phyloP scores from a whole-genome alignment of 768 basidiomycete species.

The Lactarius indigo region DNA sequence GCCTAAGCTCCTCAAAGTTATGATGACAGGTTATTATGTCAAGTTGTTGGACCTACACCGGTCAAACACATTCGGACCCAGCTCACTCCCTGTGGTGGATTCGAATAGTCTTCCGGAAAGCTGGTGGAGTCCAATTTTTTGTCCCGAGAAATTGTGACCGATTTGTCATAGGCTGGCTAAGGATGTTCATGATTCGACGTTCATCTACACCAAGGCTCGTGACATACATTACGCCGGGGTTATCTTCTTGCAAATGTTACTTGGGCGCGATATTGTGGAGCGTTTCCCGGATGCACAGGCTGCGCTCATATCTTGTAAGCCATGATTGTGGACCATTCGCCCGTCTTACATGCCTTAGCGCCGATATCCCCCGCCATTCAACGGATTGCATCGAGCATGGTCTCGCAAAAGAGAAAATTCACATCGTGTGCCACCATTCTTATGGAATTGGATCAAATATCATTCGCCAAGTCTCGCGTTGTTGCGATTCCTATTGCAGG shows the following conservation, averaged over 20 bases:
- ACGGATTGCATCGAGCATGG: slow-evolving; percentile 55
- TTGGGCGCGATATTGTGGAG: slow-evolving; percentile 64
- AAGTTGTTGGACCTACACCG: slow-evolving; percentile 75
- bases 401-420: slow-evolving; percentile 51
- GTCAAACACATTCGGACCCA: slow-evolving; percentile 71
- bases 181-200: slow-evolving; percentile 74
- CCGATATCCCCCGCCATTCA: slow-evolving; percentile 50
- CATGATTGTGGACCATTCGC: background rate
- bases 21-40: slow-evolving; percentile 67
- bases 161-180: slow-evolving; percentile 56
- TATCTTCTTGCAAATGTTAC: slow-evolving; percentile 78
- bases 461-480: slow-evolving; percentile 14
- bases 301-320: slow-evolving; percentile 56
- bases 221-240: slow-evolving; percentile 84
- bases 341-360: slow-evolving; percentile 36
- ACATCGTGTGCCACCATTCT: slow-evolving; percentile 57
- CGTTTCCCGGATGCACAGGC: slow-evolving; percentile 51
- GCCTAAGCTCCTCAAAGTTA: slow-evolving; percentile 68
- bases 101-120: slow-evolving; percentile 37
- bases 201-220: slow-evolving; percentile 72
- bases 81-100: slow-evolving; percentile 29
- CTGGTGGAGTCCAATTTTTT: slow-evolving; percentile 40
- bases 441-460: slow-evolving; percentile 40
- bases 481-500: slow-evolving; percentile 32
- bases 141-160: background rate